Evolutionary conservation across 2,329 filamentous ascomycete genomes (phyloP).

Genomic region (Cryphonectria carpinicola): DNA sequence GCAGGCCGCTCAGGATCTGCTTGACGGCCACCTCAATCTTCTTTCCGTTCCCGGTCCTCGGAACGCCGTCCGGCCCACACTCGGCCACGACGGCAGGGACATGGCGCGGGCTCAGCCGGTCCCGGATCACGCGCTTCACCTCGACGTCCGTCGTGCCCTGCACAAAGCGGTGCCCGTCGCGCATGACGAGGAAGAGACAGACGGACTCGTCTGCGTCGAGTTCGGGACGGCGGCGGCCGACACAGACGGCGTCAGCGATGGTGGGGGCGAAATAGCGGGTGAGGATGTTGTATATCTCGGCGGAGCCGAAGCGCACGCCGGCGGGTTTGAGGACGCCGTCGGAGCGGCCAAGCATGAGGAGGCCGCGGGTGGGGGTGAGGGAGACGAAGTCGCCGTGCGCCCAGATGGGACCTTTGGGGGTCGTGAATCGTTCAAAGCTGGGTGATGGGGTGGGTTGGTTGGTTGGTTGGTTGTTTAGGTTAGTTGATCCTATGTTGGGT

Average conservation of each 20-base stretch:
- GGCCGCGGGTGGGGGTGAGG: conserved; percentile 69
- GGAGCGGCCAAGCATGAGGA: conserved; percentile 89
- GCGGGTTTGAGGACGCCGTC: conserved; percentile 93
- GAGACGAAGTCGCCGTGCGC: conserved; percentile 92
- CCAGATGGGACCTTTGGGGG: conserved; percentile 64
- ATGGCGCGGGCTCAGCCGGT: conserved; percentile 84
- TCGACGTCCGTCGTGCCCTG: conserved; percentile 57
- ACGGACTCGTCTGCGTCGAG: conserved; percentile 83
- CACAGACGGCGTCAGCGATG: conserved; percentile 84
- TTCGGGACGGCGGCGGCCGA: conserved; percentile 70
- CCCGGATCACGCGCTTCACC: conserved; percentile 72
- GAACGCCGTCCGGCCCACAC: conserved; percentile 74
- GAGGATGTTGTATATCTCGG: conserved; percentile 96
- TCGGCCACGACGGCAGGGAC: conserved; percentile 83
- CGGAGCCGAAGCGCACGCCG: conserved; percentile 88
- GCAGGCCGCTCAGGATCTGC: conserved; percentile 87
- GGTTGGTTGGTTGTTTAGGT: background rate
- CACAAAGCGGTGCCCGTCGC: conserved; percentile 57
- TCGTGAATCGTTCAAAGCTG: conserved; percentile 75
- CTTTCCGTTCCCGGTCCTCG: conserved; percentile 92
- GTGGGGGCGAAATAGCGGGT: conserved; percentile 78
- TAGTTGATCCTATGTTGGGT: too few species aligned
- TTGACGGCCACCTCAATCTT: conserved; percentile 98
- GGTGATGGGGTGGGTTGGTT: background rate
- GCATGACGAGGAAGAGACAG: conserved; percentile 84